A percentile compares a stretch with the other conserved stretches of the same genome.
Evolutionary conservation across 495 filamentous ascomycete species (phyloP).

Genomic region (Xylaria cubensis): DNA sequence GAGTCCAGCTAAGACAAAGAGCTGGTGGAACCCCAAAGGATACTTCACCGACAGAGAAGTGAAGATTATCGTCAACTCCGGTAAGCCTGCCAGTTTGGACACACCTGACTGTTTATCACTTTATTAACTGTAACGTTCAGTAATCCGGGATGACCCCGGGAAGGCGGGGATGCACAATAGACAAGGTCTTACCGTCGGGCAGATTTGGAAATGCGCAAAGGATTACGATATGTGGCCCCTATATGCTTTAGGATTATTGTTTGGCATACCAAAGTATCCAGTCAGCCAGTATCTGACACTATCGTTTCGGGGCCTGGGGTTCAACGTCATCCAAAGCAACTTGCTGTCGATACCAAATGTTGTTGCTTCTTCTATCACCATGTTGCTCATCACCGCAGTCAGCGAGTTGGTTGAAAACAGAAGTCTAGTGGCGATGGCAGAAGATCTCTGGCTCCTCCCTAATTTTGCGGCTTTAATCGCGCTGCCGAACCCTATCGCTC

Average conservation of each 20-base stretch:
- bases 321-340: conserved; percentile 73
- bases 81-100: conserved; percentile 16
- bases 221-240: conserved; percentile 56
- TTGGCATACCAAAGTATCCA: conserved; percentile 64
- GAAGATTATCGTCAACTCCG: conserved; percentile 76
- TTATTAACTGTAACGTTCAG: conserved; percentile 30
- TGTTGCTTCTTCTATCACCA: conserved; percentile 31
- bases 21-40: conserved; percentile 61
- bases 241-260: conserved; percentile 69
- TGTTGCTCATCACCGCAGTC: conserved; percentile 36
- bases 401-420: conserved; percentile 39
- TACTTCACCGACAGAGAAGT: conserved; percentile 73
- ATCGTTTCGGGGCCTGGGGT: conserved; percentile 66
- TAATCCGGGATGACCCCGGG: conserved; percentile 72
- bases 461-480: conserved; percentile 38
- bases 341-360: conserved; percentile 33
- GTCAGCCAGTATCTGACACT: conserved; percentile 69
- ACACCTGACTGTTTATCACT: neutral
- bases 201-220: conserved; percentile 57
- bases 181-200: conserved; percentile 64
- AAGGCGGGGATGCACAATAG: conserved; percentile 67
- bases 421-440: conserved; percentile 41
- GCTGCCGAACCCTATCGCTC: conserved; percentile 29
- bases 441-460: conserved; percentile 39
- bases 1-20: conserved; percentile 72